Base-by-base conservation (phyloP, 148 eudicot genomes). In the Silene uniflora region DNA sequence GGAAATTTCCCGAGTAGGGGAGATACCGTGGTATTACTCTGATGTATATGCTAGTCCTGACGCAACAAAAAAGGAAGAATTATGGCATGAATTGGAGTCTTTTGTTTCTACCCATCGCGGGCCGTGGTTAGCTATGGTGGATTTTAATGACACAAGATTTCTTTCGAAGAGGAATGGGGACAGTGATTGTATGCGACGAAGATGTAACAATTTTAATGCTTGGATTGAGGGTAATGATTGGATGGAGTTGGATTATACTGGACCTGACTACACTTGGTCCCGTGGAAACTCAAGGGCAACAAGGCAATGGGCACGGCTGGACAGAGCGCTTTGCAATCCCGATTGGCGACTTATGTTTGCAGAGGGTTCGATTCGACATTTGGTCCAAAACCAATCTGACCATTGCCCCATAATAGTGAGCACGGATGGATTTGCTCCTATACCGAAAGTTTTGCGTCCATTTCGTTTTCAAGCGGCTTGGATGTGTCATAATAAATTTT, bases 401-500 rank as follows among this genome's bases (percentile, higher is more conserved):
- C 73, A 78, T 2, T 24, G 64, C 4, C 76, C 76, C 1, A 4
- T 71, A 3, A 2, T 71, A 0, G 23, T 47, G 0, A 69, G 14
- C 46, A 9, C 73, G 0, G 9, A 9, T 22, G 73, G 73, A 3
- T 69, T 69, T 49, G 73, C 73, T 14, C 73, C 73, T 2, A 10
- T 69, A 4, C 16, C 32, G 0, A 10, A 9, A 0, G 5, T 13
- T 2, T 4, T 12, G 0, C 24, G 52, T 6, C 73, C 73, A 2
- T 69, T 69, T 22, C 58, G 73, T 4, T 69, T 49, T 22, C 73
- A 69, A 17, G 73, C 59, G 8, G 59, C 73, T 2, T 69, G 69
- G 69, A 2, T 66, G 8, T 24, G 13, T 29, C n/a, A 67, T 24
- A 24, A 39, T 0, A 17, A 67, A 17, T 71, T 52, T 71, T 10